Percentiles rank a stretch among this genome's conserved stretches.
Evolutionary conservation across 805 yeast species (phyloP).

Genomic region (Jamesozyma hellenica): DNA sequence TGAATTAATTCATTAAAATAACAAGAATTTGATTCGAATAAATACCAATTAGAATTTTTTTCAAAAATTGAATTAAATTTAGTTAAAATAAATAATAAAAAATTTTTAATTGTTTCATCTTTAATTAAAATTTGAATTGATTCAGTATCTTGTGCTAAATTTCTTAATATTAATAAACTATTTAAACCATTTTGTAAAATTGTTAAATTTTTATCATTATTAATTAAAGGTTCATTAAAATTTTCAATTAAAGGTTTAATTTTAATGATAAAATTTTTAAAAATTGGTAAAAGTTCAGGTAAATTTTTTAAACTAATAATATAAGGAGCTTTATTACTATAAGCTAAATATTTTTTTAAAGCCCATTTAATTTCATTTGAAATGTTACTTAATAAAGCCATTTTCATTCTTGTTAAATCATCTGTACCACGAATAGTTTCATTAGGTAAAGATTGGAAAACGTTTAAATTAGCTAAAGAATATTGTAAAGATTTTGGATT

Average conservation of each 20-base stretch:
- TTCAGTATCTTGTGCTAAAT: slow-evolving; percentile 71
- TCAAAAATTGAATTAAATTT: slow-evolving; percentile 18
- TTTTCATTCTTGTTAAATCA: slow-evolving; percentile 51
- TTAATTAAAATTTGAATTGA: slow-evolving; percentile 71
- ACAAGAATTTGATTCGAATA: slow-evolving; percentile 27
- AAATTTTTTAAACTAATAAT: slow-evolving; percentile 38
- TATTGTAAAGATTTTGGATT: slow-evolving; percentile 16
- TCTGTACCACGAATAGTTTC: slow-evolving; percentile 46
- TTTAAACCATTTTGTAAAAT: slow-evolving; percentile 26
- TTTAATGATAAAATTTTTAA: slow-evolving; percentile 26
- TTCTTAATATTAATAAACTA: slow-evolving; percentile 55
- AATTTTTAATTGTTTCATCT: slow-evolving; percentile 37
- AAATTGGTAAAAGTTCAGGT: slow-evolving; percentile 31
- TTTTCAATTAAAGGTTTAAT: slow-evolving; percentile 18
- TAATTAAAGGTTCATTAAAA: slow-evolving; percentile 18
- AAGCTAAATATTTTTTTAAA: slow-evolving; percentile 34
- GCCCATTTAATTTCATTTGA: slow-evolving; percentile 67
- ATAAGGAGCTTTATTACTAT: slow-evolving; percentile 39
- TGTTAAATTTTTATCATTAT: slow-evolving; percentile 8
- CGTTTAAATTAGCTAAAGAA: slow-evolving; percentile 23
- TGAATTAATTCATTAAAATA: slow-evolving; percentile 48
- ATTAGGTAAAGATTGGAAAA: slow-evolving; percentile 26
- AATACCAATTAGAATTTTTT: slow-evolving; percentile 17
- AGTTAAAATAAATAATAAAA: slow-evolving; percentile 30
- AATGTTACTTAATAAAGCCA: slow-evolving; percentile 60